Evolutionary conservation across 495 filamentous ascomycete genomes (phyloP).

Genomic region (Alectoria sarmentosa): DNA sequence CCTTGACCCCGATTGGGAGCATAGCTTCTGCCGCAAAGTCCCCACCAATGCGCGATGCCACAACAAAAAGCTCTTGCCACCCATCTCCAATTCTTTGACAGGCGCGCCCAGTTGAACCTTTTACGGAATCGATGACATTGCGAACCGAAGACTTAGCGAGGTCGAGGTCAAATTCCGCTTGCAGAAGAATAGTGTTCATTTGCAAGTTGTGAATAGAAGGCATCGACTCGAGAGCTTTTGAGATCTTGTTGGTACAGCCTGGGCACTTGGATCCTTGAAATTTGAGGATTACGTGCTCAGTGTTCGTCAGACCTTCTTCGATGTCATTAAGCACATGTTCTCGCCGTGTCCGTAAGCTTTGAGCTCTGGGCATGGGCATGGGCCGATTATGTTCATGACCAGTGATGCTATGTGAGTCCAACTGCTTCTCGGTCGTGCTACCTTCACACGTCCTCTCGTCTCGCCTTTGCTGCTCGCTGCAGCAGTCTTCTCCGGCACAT

Average conservation of each 20-base stretch:
- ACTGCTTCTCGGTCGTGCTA: background rate
- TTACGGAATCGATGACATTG: slow-evolving; percentile 44
- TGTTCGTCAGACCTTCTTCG: background rate
- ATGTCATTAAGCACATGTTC: background rate
- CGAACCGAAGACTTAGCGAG: slow-evolving; percentile 31
- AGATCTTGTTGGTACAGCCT: slow-evolving; percentile 2
- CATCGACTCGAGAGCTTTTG: slow-evolving; percentile 3
- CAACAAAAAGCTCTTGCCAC: background rate
- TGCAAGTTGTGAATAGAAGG: slow-evolving; percentile 42
- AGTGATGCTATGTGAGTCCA: background rate
- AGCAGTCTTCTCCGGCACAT: background rate
- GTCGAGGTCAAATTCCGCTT: slow-evolving; percentile 54
- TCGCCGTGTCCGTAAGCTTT: background rate
- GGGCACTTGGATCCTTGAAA: slow-evolving; percentile 10
- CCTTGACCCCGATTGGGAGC: slow-evolving; percentile 6
- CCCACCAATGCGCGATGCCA: slow-evolving; percentile 25
- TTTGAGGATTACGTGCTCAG: slow-evolving; percentile 1
- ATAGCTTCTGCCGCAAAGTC: slow-evolving; percentile 3
- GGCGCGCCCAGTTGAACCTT: slow-evolving; percentile 51
- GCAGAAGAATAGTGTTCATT: slow-evolving; percentile 52
- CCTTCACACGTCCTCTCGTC: background rate
- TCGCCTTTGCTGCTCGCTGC: background rate
- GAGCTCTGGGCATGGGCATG: background rate
- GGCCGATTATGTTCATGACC: background rate
- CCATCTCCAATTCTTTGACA: slow-evolving; percentile 34